These are phyloP conservation scores for Apophysomyces sp. DNA, from an alignment of 371 early-diverging fungal genomes.

Conservation along the genomic window DNA sequence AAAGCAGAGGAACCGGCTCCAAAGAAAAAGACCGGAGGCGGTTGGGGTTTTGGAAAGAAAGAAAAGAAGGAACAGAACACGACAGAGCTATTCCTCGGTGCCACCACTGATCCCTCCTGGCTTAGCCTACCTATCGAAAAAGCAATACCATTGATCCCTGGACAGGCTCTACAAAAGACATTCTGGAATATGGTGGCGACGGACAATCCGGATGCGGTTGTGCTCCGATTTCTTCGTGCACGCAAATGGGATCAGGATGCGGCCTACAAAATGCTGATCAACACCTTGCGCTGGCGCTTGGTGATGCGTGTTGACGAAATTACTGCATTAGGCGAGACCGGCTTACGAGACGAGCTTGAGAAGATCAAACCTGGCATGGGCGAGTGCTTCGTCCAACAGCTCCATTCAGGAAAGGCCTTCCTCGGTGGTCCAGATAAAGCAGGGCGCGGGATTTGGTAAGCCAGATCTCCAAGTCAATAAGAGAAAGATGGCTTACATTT, in stretches of 20 bases:
- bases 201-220: slow-evolving; percentile 68
- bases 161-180: slow-evolving; percentile 29
- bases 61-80: slow-evolving; percentile 27
- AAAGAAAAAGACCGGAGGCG: slow-evolving; percentile 22
- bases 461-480: background rate
- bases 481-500: background rate
- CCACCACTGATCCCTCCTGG: slow-evolving; percentile 43
- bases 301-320: slow-evolving; percentile 57
- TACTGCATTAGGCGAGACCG: slow-evolving; percentile 56
- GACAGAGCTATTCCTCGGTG: slow-evolving; percentile 46
- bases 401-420: slow-evolving; percentile 56
- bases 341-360: slow-evolving; percentile 40
- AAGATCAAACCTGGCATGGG: slow-evolving; percentile 42
- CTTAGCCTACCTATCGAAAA: slow-evolving; percentile 36
- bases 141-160: slow-evolving; percentile 41
- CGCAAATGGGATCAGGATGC: slow-evolving; percentile 76
- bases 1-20: background rate
- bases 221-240: slow-evolving; percentile 75
- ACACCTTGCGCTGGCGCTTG: slow-evolving; percentile 67
- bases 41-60: slow-evolving; percentile 32
- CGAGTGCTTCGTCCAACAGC: slow-evolving; percentile 41
- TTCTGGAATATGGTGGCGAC: slow-evolving; percentile 59
- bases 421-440: slow-evolving; percentile 60
- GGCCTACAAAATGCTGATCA: slow-evolving; percentile 62
- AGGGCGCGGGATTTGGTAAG: slow-evolving; percentile 63